Evolutionary conservation across 768 basidiomycete species (phyloP).

Genomic region (Phlegmacium glaucopus): DNA sequence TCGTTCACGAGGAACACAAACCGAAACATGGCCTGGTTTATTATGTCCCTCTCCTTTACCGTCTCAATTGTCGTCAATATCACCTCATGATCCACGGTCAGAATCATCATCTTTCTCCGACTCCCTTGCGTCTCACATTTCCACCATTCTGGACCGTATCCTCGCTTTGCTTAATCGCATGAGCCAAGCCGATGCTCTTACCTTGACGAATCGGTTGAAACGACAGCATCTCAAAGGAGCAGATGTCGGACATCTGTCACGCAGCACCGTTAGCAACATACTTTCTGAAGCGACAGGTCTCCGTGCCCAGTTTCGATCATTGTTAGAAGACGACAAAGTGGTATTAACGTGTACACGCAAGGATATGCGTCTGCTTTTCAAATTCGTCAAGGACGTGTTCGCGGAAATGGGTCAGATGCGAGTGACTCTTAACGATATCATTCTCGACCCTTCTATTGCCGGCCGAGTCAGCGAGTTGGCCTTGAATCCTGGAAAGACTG

Average conservation of each 20-base stretch:
- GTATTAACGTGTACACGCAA: constrained; percentile 63
- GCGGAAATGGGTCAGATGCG: constrained; percentile 80
- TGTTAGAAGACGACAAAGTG: constrained; percentile 73
- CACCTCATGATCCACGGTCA: constrained; percentile 59
- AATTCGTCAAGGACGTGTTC: constrained; percentile 81
- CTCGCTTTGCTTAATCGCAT: constrained; percentile 52
- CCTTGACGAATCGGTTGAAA: constrained; percentile 85
- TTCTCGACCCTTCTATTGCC: constrained; percentile 83
- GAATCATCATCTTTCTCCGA: constrained; percentile 71
- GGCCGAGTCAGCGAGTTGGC: constrained; percentile 66
- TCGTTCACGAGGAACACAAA: constrained; percentile 67
- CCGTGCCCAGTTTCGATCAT: constrained; percentile 68
- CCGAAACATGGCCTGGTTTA: constrained; percentile 40
- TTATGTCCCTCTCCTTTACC: constrained; percentile 30
- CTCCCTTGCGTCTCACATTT: constrained; percentile 50
- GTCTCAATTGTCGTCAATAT: constrained; percentile 37
- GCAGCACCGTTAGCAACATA: constrained; percentile 73
- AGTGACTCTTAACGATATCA: constrained; percentile 81
- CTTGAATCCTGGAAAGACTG: constrained; percentile 54
- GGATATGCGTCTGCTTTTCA: constrained; percentile 81
- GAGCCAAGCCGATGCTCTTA: constrained; percentile 78
- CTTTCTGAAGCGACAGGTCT: constrained; percentile 65
- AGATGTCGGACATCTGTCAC: constrained; percentile 84
- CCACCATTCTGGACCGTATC: constrained; percentile 61
- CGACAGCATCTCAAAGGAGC: constrained; percentile 85